phyloP scores from a whole-genome alignment of 305 asterid genomes.

The Rubia balearica region DNA sequence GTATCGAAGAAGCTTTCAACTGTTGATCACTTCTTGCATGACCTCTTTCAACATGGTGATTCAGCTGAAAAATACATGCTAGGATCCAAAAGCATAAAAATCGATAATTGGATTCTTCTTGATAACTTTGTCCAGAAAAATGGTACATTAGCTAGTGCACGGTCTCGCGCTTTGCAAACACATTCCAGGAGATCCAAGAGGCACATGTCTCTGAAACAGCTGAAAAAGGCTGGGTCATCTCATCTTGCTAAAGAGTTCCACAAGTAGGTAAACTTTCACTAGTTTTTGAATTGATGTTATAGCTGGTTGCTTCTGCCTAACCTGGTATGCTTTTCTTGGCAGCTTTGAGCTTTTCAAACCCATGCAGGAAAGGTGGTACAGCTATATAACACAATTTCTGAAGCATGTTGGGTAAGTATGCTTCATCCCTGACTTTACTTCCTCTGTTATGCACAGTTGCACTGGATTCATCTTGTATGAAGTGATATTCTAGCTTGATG shows the following conservation, averaged over 20 bases:
- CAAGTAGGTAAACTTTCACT: constrained; percentile 39
- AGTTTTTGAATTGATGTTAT: not conserved
- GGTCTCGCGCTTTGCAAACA: constrained; percentile 28
- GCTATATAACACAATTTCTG: constrained; percentile 44
- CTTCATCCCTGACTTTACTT: constrained; percentile 7
- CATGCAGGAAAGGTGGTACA: constrained; percentile 85
- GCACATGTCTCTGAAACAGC: constrained; percentile 67
- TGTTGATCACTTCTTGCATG: constrained; percentile 56
- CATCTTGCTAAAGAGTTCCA: constrained; percentile 54
- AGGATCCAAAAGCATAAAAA: constrained; percentile 66
- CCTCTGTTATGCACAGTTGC: not conserved
- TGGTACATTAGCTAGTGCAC: constrained; percentile 26
- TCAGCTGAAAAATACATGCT: constrained; percentile 74
- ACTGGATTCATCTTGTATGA: not conserved
- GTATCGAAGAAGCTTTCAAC: constrained; percentile 34
- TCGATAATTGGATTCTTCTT: constrained; percentile 69
- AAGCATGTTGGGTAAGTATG: constrained; percentile 55
- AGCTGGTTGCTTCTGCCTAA: not conserved
- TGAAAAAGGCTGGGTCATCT: constrained; percentile 53
- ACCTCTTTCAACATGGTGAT: constrained; percentile 83
- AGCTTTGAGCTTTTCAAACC: constrained; percentile 66
- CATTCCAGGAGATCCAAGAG: constrained; percentile 69
- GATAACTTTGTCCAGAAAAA: constrained; percentile 62
- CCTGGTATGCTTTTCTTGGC: constrained; percentile 16
- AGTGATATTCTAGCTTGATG: constrained; percentile 1